Percentiles rank a stretch among this genome's conserved stretches.
Evolutionary conservation across 257 asterid species (phyloP).

Genomic region (Jasminum sambac): DNA sequence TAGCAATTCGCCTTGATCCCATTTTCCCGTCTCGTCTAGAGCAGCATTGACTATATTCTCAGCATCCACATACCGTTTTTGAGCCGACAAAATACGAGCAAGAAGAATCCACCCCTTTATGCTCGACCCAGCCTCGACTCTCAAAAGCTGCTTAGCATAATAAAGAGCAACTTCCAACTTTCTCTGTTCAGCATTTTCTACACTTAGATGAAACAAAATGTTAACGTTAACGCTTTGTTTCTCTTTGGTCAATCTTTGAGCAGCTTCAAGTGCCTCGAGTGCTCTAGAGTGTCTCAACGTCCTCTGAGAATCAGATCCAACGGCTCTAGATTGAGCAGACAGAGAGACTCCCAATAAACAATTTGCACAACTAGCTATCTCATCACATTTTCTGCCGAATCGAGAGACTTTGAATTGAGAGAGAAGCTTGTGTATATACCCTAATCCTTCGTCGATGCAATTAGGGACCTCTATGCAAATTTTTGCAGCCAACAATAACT

Average conservation of each 20-base stretch:
- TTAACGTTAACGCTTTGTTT: conserved; percentile 39
- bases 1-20: conserved; percentile 83
- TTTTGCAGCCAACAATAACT: conserved; percentile 72
- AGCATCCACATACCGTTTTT: conserved; percentile 66
- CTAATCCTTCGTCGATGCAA: conserved; percentile 59
- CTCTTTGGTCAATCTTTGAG: conserved; percentile 45
- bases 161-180: conserved; percentile 71
- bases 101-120: conserved; percentile 77
- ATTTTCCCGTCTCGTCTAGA: conserved; percentile 82
- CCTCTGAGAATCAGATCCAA: conserved; percentile 58
- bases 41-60: conserved; percentile 80
- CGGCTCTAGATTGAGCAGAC: conserved; percentile 57
- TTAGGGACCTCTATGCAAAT: conserved; percentile 51
- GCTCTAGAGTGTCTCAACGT: conserved; percentile 57
- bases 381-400: conserved; percentile 39
- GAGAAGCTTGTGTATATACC: conserved; percentile 41
- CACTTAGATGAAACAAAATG: conserved; percentile 57
- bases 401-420: conserved; percentile 24
- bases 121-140: conserved; percentile 63
- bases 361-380: conserved; percentile 46
- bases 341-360: conserved; percentile 59
- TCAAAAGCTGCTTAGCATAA: conserved; percentile 66
- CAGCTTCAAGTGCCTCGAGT: conserved; percentile 65
- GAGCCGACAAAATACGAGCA: conserved; percentile 89
- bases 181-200: conserved; percentile 89